Evolutionary conservation across 371 early-diverging fungal species (phyloP).

Genomic region (Mortierella sp.): DNA sequence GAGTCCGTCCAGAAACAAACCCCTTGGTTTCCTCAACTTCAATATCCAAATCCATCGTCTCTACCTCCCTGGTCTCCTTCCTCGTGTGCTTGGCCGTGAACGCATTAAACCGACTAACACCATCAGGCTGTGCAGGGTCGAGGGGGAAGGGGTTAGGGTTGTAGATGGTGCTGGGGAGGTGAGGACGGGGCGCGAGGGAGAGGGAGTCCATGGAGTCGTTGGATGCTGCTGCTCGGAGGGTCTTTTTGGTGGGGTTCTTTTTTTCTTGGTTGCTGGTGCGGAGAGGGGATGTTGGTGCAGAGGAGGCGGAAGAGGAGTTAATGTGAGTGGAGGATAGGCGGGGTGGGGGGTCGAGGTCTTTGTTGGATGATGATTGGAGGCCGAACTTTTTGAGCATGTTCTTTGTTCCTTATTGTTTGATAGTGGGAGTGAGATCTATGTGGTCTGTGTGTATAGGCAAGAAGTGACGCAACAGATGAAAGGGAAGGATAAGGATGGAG

Average conservation of each 20-base stretch:
- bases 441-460: background rate
- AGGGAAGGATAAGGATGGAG: background rate
- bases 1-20: slow-evolving; percentile 45
- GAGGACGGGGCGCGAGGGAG: slow-evolving; percentile 35
- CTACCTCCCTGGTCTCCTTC: slow-evolving; percentile 14
- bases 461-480: background rate
- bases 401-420: background rate
- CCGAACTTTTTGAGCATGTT: slow-evolving; percentile 1
- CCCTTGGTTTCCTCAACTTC: slow-evolving; percentile 49
- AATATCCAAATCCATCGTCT: slow-evolving; percentile 37
- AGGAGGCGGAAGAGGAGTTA: background rate
- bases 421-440: background rate
- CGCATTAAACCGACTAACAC: slow-evolving; percentile 31
- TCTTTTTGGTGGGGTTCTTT: slow-evolving; percentile 34
- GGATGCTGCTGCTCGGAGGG: slow-evolving; percentile 24
- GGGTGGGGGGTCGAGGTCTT: background rate
- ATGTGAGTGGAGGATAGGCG: background rate
- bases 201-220: slow-evolving; percentile 37
- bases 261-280: slow-evolving; percentile 15
- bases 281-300: background rate
- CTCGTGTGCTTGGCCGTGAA: slow-evolving; percentile 16
- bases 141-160: slow-evolving; percentile 53
- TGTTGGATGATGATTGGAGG: background rate
- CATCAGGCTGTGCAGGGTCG: slow-evolving; percentile 48
- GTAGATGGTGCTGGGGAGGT: slow-evolving; percentile 43